Percentiles rank a stretch among this genome's conserved stretches.
These are phyloP conservation scores for Cyberlindnera xishuangbannaensis DNA, from an alignment of 805 yeast genomes.

Conservation along the genomic window DNA sequence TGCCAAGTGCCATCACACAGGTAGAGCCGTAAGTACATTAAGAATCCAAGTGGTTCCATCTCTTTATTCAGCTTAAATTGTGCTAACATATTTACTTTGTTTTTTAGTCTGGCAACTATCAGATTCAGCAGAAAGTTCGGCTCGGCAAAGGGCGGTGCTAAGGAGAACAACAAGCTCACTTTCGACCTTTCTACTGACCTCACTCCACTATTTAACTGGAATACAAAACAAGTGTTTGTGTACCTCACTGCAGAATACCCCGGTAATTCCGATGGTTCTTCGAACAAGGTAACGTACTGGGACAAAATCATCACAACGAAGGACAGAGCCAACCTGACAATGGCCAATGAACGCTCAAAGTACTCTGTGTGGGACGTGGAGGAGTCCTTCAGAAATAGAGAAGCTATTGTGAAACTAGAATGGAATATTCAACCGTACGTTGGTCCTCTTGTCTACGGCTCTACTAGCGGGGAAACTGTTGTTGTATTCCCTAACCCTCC, in stretches of 20 bases:
- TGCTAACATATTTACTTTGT: too few species aligned
- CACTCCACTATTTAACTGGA: conserved; percentile 85
- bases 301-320: conserved; percentile 65
- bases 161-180: conserved; percentile 65
- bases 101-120: too few species aligned
- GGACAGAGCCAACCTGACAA: conserved; percentile 51
- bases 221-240: conserved; percentile 92
- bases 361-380: conserved; percentile 87
- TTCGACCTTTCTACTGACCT: conserved; percentile 77
- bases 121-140: conserved; percentile 64
- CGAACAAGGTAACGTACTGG: conserved; percentile 81
- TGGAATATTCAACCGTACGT: conserved; percentile 93
- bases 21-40: conserved; percentile 32
- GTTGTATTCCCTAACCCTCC: conserved; percentile 18
- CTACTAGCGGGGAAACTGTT: conserved; percentile 29
- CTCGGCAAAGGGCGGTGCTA: conserved; percentile 56
- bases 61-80: too few species aligned
- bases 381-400: conserved; percentile 48
- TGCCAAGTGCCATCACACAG: conserved; percentile 33
- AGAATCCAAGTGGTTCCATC: too few species aligned
- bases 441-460: conserved; percentile 74
- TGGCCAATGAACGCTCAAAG: conserved; percentile 55
- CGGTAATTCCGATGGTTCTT: conserved; percentile 31
- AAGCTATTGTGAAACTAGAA: conserved; percentile 64
- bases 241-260: conserved; percentile 83